phyloP scores from a whole-genome alignment of 2,329 filamentous ascomycete species.

The Trichoderma lentiforme region DNA sequence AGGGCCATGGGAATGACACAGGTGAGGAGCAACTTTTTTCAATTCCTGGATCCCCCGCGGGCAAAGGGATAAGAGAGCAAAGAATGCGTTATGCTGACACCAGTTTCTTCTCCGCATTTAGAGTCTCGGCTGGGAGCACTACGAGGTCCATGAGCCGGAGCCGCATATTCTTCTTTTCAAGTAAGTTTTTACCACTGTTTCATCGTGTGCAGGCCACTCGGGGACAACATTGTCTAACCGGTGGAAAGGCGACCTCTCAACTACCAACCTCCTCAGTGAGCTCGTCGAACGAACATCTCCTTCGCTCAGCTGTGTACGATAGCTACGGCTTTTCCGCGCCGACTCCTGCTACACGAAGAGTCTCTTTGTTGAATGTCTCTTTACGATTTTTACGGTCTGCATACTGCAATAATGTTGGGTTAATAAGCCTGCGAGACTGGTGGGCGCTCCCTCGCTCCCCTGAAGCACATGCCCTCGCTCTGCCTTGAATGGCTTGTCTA shows the following conservation, averaged over 20 bases:
- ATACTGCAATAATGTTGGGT: slow-evolving; percentile 22
- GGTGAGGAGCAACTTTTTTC: slow-evolving; percentile 48
- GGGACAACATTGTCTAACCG: neutral
- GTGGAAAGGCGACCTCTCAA: slow-evolving; percentile 56
- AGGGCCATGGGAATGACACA: slow-evolving; percentile 94
- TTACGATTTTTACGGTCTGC: slow-evolving; percentile 26
- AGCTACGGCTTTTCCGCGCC: slow-evolving; percentile 19
- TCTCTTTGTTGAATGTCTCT: slow-evolving; percentile 22
- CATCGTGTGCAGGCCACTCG: neutral
- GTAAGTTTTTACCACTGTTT: slow-evolving; percentile 46
- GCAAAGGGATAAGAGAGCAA: neutral
- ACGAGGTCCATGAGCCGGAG: slow-evolving; percentile 98
- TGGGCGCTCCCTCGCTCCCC: neutral
- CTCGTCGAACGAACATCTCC: neutral
- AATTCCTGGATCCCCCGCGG: neutral
- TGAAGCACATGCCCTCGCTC: neutral
- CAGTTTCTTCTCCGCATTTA: slow-evolving; percentile 38
- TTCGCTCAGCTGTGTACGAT: slow-evolving; percentile 24
- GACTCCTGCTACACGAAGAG: slow-evolving; percentile 21
- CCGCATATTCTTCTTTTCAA: slow-evolving; percentile 98
- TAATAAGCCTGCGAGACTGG: slow-evolving; percentile 14
- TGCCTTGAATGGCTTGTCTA: neutral
- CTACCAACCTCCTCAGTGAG: slow-evolving; percentile 67
- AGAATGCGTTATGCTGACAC: slow-evolving; percentile 20
- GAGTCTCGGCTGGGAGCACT: slow-evolving; percentile 99